These are phyloP conservation scores for Ophiostoma himal-ulmi DNA, from an alignment of 2,329 filamentous ascomycete species.

Conservation along the genomic window DNA sequence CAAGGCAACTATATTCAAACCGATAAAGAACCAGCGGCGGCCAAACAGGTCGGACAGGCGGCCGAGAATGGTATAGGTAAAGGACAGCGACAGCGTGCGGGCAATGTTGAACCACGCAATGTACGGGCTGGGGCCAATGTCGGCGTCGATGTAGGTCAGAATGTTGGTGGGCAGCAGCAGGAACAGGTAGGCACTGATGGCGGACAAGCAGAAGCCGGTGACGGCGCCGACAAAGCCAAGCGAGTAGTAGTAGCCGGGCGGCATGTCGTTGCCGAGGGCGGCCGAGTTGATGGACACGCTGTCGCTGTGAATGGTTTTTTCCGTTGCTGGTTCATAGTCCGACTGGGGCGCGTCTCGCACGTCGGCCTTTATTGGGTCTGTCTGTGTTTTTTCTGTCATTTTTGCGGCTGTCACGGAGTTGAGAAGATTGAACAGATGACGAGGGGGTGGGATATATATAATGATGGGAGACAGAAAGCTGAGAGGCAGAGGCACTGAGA, in stretches of 20 bases:
- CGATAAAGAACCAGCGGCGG: slow-evolving; percentile 38
- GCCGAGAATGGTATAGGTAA: slow-evolving; percentile 34
- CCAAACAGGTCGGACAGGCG: slow-evolving; percentile 39
- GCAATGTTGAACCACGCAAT: slow-evolving; percentile 36
- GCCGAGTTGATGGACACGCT: slow-evolving; percentile 33
- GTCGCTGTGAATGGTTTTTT: slow-evolving; percentile 2
- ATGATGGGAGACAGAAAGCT: background rate
- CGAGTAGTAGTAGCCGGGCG: slow-evolving; percentile 36
- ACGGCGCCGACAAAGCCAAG: slow-evolving; percentile 33
- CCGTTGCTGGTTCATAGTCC: background rate
- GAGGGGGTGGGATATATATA: background rate
- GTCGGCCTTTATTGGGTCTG: background rate
- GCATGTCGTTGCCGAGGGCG: slow-evolving; percentile 35
- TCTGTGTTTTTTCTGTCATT: background rate
- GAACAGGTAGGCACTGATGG: slow-evolving; percentile 37
- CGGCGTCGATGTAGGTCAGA: slow-evolving; percentile 29
- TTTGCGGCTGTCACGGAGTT: background rate
- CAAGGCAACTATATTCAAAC: slow-evolving; percentile 35
- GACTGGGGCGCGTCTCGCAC: background rate
- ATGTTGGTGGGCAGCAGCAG: slow-evolving; percentile 37
- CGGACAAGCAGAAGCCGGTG: slow-evolving; percentile 36
- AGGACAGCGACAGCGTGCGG: slow-evolving; percentile 35
- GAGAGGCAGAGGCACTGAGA: no score
- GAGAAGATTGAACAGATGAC: no score
- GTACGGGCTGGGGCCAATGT: slow-evolving; percentile 32